A percentile compares a stretch with the other conserved stretches of the same genome.
phyloP scores from a whole-genome alignment of 139 green algal species.

The Pleodorina starrii region DNA sequence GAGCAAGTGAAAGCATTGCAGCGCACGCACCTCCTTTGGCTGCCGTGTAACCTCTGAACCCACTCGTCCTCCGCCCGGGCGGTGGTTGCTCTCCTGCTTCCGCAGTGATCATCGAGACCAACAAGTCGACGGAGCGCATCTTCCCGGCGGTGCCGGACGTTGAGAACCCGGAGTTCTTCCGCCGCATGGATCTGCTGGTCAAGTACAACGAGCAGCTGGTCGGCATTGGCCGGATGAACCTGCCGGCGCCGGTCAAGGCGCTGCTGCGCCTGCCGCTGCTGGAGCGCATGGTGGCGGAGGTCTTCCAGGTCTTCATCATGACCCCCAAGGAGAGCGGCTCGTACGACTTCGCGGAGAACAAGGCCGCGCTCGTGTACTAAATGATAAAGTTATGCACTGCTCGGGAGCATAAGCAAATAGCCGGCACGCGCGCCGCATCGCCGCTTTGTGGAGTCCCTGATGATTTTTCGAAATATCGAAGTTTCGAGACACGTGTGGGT shows the following conservation, averaged over 20 bases:
- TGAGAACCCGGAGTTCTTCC: conserved; percentile 91
- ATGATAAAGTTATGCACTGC: no score
- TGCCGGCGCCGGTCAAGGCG: conserved; percentile 81
- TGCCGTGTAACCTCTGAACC: no score
- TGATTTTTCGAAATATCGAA: no score
- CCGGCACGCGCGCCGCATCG: no score
- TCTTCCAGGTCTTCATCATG: conserved; percentile 92
- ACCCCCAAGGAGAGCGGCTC: conserved; percentile 84
- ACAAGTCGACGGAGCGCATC: conserved; percentile 96
- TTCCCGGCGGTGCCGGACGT: conserved; percentile 94
- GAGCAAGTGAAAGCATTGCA: no score
- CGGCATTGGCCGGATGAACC: conserved; percentile 74
- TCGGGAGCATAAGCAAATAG: no score
- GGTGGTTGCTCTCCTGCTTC: no score
- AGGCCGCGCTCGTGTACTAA: conserved; percentile 59
- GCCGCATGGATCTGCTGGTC: conserved; percentile 87
- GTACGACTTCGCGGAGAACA: conserved; percentile 67
- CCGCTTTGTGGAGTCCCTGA: no score
- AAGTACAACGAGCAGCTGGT: conserved; percentile 83
- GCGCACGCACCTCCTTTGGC: no score
- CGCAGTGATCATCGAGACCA: conserved; percentile 97
- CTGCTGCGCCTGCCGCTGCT: conserved; percentile 84
- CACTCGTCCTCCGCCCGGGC: no score
- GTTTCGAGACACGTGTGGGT: no score
- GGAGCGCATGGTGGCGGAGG: conserved; percentile 83